Evolutionary conservation across 371 early-diverging fungal species (phyloP).

Genomic region (Saksenaea oblongispora): DNA sequence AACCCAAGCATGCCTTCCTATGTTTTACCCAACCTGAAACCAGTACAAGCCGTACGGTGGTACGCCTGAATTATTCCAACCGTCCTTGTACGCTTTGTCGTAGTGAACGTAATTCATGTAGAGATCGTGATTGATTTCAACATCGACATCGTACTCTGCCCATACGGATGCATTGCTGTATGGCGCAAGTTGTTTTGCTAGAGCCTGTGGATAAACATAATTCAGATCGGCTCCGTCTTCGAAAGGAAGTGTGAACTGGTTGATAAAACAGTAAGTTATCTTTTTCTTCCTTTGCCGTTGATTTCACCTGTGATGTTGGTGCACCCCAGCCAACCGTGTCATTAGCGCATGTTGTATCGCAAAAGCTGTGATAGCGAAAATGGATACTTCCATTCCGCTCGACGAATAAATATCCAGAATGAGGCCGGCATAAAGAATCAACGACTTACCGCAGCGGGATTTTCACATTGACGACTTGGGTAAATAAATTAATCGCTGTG

Average conservation of each 20-base stretch:
- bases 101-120: slow-evolving; percentile 32
- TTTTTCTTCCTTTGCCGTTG: not conserved
- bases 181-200: slow-evolving; percentile 50
- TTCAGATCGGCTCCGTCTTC: slow-evolving; percentile 50
- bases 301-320: slow-evolving; percentile 10
- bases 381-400: slow-evolving; percentile 6
- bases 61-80: slow-evolving; percentile 41
- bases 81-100: slow-evolving; percentile 22
- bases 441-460: slow-evolving; percentile 33
- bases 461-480: slow-evolving; percentile 40
- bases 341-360: slow-evolving; percentile 4
- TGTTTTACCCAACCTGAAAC: slow-evolving; percentile 29
- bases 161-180: slow-evolving; percentile 43
- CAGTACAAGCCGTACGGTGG: slow-evolving; percentile 42
- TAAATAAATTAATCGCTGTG: slow-evolving; percentile 38
- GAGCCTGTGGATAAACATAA: slow-evolving; percentile 49
- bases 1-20: not conserved
- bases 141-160: slow-evolving; percentile 43
- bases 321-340: slow-evolving; percentile 8
- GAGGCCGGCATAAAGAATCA: not conserved
- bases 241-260: slow-evolving; percentile 47
- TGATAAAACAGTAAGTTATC: too few relatives aligned
- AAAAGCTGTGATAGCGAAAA: slow-evolving; percentile 11
- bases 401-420: not conserved
- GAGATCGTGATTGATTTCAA: slow-evolving; percentile 46